Base-by-base conservation (phyloP, 139 green algal genomes). In the Pleodorina starrii region DNA sequence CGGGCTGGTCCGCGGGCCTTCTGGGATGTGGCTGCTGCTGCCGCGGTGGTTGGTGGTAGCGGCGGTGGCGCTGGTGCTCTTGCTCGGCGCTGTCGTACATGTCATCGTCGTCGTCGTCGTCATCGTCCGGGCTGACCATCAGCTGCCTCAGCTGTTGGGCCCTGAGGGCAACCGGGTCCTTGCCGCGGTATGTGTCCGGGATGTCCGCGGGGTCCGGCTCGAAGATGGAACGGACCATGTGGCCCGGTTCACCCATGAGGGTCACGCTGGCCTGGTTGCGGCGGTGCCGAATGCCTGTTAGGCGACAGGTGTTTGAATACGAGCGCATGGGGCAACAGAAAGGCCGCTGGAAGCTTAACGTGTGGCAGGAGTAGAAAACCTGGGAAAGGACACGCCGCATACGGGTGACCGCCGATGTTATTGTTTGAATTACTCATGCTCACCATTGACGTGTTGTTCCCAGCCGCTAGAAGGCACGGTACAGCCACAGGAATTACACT, bases 401-500 rank as follows among this genome's bases (percentile, higher is more conserved):
- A n/a, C n/a, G n/a, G n/a, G n/a, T n/a, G n/a, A n/a, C n/a, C n/a
- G n/a, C n/a, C n/a, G n/a, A n/a, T n/a, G n/a, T n/a, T n/a, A 66
- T 66, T 9, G 29, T 21, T 66, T 66, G 54, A 21, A 66, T 25
- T 66, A 66, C 29, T 25, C 54, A 12, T 38, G 16, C 79, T 38
- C 43, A 82, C 74, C 74, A 21, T 82, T 44, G 4, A 87, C 35
- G 51, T 91, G 87, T 0, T 5, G 16, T 1, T 87, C 66, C 87
- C 87, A 91, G 16, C 0, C 21, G 6, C 19, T 44, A 1, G 42
- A 7, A 1, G 87, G 78, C 5, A 91, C 77, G 12, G 40, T 25
- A 48, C 87, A 91, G 0, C 60, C 48, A 48, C 87, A 91, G 0
- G 85, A 27, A 73, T 73, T 6, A 23, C 63, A 73, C 63, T 73